Percentiles rank a stretch among this genome's conserved stretches.
Evolutionary conservation across 2,329 filamentous ascomycete genomes (phyloP).

Genomic region (Acrocalymma vagum): DNA sequence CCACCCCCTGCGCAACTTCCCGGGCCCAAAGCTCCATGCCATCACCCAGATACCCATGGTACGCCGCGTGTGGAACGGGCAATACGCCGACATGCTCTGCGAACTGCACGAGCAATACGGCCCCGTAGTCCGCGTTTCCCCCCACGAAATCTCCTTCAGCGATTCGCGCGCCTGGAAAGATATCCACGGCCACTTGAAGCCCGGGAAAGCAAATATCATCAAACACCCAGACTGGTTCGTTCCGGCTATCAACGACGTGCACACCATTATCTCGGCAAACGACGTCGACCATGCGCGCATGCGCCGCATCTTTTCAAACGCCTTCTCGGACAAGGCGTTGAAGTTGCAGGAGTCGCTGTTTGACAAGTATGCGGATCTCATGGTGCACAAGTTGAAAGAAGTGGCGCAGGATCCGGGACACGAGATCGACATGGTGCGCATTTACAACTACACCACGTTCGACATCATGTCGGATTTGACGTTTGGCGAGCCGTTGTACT

Average conservation of each 20-base stretch:
- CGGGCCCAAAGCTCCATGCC: slow-evolving; percentile 47
- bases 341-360: slow-evolving; percentile 45
- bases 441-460: slow-evolving; percentile 31
- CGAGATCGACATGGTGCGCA: slow-evolving; percentile 33
- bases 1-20: slow-evolving; percentile 26
- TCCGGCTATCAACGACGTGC: not conserved
- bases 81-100: slow-evolving; percentile 4
- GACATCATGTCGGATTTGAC: slow-evolving; percentile 42
- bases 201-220: slow-evolving; percentile 9
- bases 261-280: not conserved
- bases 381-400: slow-evolving; percentile 45
- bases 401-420: slow-evolving; percentile 34
- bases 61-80: slow-evolving; percentile 3
- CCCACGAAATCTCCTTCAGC: slow-evolving; percentile 26
- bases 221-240: slow-evolving; percentile 6
- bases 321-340: slow-evolving; percentile 47
- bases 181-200: slow-evolving; percentile 24
- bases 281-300: slow-evolving; percentile 18
- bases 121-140: slow-evolving; percentile 27
- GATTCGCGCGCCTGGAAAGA: slow-evolving; percentile 24
- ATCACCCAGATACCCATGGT: slow-evolving; percentile 15
- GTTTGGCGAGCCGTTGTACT: slow-evolving; percentile 40
- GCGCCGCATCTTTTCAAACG: slow-evolving; percentile 32
- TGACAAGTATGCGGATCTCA: slow-evolving; percentile 43
- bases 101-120: slow-evolving; percentile 45